Evolutionary conservation across 2,329 filamentous ascomycete species (phyloP).

Genomic region (Beauveria pseudobassiana): DNA sequence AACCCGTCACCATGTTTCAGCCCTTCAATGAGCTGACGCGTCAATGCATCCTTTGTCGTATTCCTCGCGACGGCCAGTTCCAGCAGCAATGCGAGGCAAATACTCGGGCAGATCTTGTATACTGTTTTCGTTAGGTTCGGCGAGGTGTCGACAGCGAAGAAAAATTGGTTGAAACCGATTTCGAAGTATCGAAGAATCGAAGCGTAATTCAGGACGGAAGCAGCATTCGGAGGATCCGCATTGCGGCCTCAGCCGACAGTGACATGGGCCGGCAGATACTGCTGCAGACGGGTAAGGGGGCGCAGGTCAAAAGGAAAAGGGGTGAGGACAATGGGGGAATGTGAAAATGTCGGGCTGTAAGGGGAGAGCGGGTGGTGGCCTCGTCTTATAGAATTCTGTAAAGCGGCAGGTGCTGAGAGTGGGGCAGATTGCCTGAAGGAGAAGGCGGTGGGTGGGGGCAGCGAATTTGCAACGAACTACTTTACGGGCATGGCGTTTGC

Average conservation of each 20-base stretch:
- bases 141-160: neutral
- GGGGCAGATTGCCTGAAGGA: neutral
- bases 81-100: neutral
- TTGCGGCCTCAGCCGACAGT: neutral
- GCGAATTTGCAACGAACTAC: conserved; percentile 7
- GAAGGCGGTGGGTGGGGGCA: neutral
- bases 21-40: neutral
- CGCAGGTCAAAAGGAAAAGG: neutral
- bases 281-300: neutral
- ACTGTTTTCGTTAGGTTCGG: neutral
- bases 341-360: neutral
- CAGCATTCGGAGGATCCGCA: neutral
- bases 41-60: neutral
- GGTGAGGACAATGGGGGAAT: neutral
- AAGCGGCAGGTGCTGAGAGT: neutral
- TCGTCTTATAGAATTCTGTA: conserved; percentile 9
- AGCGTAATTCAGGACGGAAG: neutral
- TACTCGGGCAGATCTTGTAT: neutral
- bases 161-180: neutral
- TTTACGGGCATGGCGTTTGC: neutral
- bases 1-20: neutral
- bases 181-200: neutral
- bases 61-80: neutral
- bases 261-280: neutral
- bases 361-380: neutral